These are phyloP conservation scores for Hebeloma cylindrosporum DNA, from an alignment of 768 basidiomycete genomes.

Conservation along the genomic window DNA sequence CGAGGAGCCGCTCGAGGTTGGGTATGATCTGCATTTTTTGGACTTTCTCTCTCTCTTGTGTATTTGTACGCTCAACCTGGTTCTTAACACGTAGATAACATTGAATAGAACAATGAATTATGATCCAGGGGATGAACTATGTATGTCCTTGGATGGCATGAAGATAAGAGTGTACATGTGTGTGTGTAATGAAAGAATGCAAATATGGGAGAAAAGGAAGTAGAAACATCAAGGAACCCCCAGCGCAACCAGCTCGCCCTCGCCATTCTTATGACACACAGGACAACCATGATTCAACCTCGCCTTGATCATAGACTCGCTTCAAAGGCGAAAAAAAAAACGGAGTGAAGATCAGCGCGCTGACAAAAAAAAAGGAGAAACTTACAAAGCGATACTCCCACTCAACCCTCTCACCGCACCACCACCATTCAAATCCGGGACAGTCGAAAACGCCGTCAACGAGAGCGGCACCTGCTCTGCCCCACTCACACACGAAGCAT, in stretches of 20 bases:
- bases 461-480: slow-evolving; percentile 61
- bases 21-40: slow-evolving; percentile 17
- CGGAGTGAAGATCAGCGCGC: not conserved
- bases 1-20: slow-evolving; percentile 67
- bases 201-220: not conserved
- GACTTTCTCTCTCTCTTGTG: too few relatives aligned
- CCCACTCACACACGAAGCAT: slow-evolving; percentile 74
- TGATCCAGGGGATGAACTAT: too few relatives aligned
- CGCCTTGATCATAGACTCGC: slow-evolving; percentile 70
- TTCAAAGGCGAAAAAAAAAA: slow-evolving; percentile 25
- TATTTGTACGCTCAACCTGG: too few relatives aligned
- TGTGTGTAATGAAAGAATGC: not conserved
- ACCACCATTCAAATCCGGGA: slow-evolving; percentile 30
- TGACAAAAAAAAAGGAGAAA: slow-evolving; percentile 18
- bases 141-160: too few relatives aligned
- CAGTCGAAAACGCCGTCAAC: slow-evolving; percentile 46
- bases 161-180: not conserved
- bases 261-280: slow-evolving; percentile 63
- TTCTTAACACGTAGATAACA: too few relatives aligned
- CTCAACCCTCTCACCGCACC: slow-evolving; percentile 49
- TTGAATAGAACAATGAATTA: too few relatives aligned
- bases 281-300: slow-evolving; percentile 72
- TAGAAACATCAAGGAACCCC: not conserved
- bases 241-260: slow-evolving; percentile 39
- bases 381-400: slow-evolving; percentile 80